phyloP scores from a whole-genome alignment of 768 basidiomycete genomes.

The Termitomyces sp. region DNA sequence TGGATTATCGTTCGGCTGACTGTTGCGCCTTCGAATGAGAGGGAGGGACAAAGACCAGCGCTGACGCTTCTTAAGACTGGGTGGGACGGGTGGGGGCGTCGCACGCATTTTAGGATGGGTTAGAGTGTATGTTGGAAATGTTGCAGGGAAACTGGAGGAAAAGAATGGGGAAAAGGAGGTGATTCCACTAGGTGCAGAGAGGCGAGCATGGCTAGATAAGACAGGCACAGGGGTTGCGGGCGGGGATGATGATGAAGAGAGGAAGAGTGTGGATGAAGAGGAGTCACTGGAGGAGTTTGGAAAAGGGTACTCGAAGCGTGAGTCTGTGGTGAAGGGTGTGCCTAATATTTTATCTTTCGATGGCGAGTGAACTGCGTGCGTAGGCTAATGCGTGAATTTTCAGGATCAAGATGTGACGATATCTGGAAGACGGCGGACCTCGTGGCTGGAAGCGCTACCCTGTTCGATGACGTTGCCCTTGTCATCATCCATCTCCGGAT shows the following conservation, averaged over 20 bases:
- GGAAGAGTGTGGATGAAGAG: constrained; percentile 1
- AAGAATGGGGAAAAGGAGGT: constrained; percentile 9
- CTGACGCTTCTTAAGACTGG: constrained; percentile 22
- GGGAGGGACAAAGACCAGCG: constrained; percentile 16
- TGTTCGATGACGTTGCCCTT: constrained; percentile 8
- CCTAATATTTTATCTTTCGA: constrained; percentile 23
- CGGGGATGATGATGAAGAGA: constrained; percentile 9
- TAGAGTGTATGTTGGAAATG: constrained; percentile 10
- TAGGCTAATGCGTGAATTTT: not conserved
- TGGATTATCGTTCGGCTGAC: not conserved
- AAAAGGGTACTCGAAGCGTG: constrained; percentile 29
- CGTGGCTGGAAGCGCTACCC: not conserved
- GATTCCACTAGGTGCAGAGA: constrained; percentile 10
- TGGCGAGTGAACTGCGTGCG: constrained; percentile 18
- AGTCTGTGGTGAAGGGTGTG: constrained; percentile 25
- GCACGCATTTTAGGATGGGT: constrained; percentile 20
- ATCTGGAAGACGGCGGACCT: not conserved
- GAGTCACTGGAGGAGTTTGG: constrained; percentile 3
- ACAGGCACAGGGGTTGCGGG: constrained; percentile 2
- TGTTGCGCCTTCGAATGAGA: constrained; percentile 9
- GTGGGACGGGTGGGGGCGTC: constrained; percentile 21
- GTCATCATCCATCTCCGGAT: constrained; percentile 6
- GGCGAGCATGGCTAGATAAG: constrained; percentile 2
- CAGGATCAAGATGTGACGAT: not conserved
- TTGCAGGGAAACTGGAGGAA: constrained; percentile 1